phyloP scores from a whole-genome alignment of 1,284 basidiomycete genomes.

The Earliella scabrosa region DNA sequence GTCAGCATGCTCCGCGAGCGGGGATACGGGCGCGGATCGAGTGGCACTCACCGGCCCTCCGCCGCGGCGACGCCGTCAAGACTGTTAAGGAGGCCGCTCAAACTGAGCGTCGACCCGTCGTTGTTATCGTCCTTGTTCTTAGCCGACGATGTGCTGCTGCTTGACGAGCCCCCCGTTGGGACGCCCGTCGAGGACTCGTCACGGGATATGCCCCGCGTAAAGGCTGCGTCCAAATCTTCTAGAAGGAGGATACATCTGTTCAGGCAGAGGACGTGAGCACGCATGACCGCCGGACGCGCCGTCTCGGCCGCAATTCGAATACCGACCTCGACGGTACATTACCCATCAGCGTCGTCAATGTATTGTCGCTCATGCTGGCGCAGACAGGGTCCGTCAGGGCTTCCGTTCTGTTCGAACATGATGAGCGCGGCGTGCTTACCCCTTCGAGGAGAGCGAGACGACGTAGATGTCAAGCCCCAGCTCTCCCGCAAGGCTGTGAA shows the following conservation, averaged over 20 bases:
- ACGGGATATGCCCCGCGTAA: slow-evolving; percentile 82
- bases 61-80: slow-evolving; percentile 87
- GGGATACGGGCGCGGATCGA: slow-evolving; percentile 2
- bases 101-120: slow-evolving; percentile 79
- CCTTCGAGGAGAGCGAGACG: slow-evolving; percentile 82
- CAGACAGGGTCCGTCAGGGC: slow-evolving; percentile 9
- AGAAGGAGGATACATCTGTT: slow-evolving; percentile 82
- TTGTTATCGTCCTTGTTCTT: slow-evolving; percentile 49
- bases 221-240: slow-evolving; percentile 87
- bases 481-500: slow-evolving; percentile 86
- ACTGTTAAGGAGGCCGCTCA: slow-evolving; percentile 82
- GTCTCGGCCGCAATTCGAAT: slow-evolving; percentile 10
- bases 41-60: slow-evolving; percentile 72
- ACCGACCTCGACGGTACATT: slow-evolving; percentile 78
- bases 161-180: slow-evolving; percentile 51
- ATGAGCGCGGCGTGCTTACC: slow-evolving; percentile 47
- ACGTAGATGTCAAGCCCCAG: slow-evolving; percentile 89
- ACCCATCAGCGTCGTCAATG: slow-evolving; percentile 80
- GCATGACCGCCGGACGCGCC: slow-evolving; percentile 9
- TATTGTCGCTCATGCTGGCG: slow-evolving; percentile 88
- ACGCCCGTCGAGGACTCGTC: slow-evolving; percentile 76
- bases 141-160: slow-evolving; percentile 43
- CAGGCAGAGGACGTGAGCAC: slow-evolving; percentile 20
- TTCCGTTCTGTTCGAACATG: background rate
- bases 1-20: slow-evolving; percentile 2